These are phyloP conservation scores for Chimonanthus salicifolius DNA, from an alignment of 164 flowering plant species.

Conservation along the genomic window DNA sequence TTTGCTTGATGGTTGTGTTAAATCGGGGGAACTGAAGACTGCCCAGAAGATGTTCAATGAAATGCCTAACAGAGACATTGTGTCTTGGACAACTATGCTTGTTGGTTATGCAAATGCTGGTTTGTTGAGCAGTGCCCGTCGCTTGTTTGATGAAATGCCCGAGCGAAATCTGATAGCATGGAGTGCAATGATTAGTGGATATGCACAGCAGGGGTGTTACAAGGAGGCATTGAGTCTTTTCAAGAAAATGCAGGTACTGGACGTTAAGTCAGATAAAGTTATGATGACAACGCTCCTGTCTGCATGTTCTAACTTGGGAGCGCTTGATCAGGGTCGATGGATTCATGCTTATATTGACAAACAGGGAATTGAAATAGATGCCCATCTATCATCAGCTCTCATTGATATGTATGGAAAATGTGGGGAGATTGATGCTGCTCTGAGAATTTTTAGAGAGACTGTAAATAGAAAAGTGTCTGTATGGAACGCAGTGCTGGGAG, in stretches of 20 bases:
- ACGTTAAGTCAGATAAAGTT: constrained; percentile 21
- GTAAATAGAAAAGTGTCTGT: constrained; percentile 14
- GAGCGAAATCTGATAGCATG: constrained; percentile 6
- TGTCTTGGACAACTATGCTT: constrained; percentile 34
- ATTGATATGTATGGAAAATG: constrained; percentile 40
- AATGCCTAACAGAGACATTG: constrained; percentile 20
- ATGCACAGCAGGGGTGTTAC: constrained; percentile 12
- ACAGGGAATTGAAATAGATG: constrained; percentile 15
- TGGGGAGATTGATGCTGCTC: constrained; percentile 27
- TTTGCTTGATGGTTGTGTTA: constrained; percentile 23
- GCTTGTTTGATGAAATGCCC: constrained; percentile 10
- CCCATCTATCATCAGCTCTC: constrained; percentile 25
- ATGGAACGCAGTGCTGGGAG: constrained; percentile 37
- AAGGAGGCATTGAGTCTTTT: constrained; percentile 27
- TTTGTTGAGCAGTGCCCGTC: constrained; percentile 5
- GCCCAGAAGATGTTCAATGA: constrained; percentile 17
- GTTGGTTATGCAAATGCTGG: constrained; percentile 14
- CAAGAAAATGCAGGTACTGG: constrained; percentile 17
- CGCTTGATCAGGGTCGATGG: constrained; percentile 32
- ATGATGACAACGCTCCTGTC: constrained; percentile 21
- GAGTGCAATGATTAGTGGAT: constrained; percentile 26
- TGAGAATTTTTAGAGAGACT: constrained; percentile 16
- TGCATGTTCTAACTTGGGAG: constrained; percentile 23
- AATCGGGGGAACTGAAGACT: constrained; percentile 17
- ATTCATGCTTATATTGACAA: constrained; percentile 20